Evolutionary conservation across 2,329 filamentous ascomycete species (phyloP), one percentile per base, ranked within the genome.

Genomic region (Hirsutella minnesotensis): DNA sequence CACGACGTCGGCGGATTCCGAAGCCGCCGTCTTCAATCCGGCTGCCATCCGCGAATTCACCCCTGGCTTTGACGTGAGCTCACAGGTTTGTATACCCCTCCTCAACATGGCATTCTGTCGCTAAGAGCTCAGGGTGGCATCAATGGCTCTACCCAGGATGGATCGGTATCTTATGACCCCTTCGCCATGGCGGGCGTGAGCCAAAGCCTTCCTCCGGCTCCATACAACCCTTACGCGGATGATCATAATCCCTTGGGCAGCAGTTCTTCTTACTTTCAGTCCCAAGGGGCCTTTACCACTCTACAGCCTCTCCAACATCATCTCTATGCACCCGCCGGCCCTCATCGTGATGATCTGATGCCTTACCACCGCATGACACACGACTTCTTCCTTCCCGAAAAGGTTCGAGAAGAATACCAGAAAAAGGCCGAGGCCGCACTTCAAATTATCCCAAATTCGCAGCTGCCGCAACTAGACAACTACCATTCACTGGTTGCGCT

Each of bases 401-500:
- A 86, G 46, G 64, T 94, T 7, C 77, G 92, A 43, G 86, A 95
- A 64, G 88, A 95, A 27, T 66, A 95, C 48, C 87, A 94, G 56
- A 87, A 84, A 63, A 95, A 90, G 63, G 73, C 83, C 1, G 89
- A 94, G 54, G 86, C 90, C 22, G 79, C 86, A 5, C 72, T 86
- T 42, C 90, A 95, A 59, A 82, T 86, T 8, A 77, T 95, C 51
- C 84, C 87, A 33, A 94, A 68, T 46, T 69, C 83, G 35, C 79
- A 86, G 45, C 69, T 94, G 8, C 86, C 87, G 5, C 73, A 79
- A 46, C 75, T 96, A 42, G 87, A 94, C 55, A 82, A 88, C 53
- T 96, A 92, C 58, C 89, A 96, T 61, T 94, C 88, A 4, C 72
- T 98, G 10, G 88, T 95, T 9, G 86, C 90, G 4, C 68, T 98